Evolutionary conservation across 1,284 basidiomycete genomes (phyloP), one percentile per base, ranked within the genome.

Genomic region (Pholiota adiposa): DNA sequence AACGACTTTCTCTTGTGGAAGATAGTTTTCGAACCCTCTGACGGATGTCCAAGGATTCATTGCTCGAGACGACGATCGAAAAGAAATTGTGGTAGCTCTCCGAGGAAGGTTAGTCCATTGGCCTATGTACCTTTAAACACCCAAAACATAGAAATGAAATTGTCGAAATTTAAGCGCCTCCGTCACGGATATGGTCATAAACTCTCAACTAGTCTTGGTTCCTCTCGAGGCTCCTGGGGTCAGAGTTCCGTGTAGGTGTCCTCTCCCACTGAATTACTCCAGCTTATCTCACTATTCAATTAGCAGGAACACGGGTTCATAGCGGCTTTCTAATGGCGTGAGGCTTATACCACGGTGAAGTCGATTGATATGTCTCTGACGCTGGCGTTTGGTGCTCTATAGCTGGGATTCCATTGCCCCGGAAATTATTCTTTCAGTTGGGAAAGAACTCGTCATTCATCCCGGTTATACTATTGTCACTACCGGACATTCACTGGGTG

Each of bases 401-500:
- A 82, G 80, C 7, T 82, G 81, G 81, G 75, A 81, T 59, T 77
- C 81, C 2, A 73, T 83, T 54, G 76, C 76, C 4, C n/a, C 70
- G 0, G 67, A 75, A 59, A 67, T 75, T 23, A 59, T 71, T 6
- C 48, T 65, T 12, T 65, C 72, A 23, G 49, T 77, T 21, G 60
- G 65, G 18, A 58, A 62, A 18, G 70, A 77, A 53, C 50, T 75
- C 4, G 59, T 63, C 7, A 41, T 61, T 6, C 68, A 81, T 58
- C 69, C 73, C 5, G 72, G 64, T 2, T 79, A 79, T 62, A 58
- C 73, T 0, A 69, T 84, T 48, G 75, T 80, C 4, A 78, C 77
- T 0, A 75, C 75, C 1, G 83, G 82, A 0, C 83, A 84, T 64
- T 83, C 81, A 1, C 69, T 84, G 4, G 83, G 82, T 11, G 82